Base-by-base conservation (phyloP, 768 basidiomycete species). In the Phylloporus sp. region DNA sequence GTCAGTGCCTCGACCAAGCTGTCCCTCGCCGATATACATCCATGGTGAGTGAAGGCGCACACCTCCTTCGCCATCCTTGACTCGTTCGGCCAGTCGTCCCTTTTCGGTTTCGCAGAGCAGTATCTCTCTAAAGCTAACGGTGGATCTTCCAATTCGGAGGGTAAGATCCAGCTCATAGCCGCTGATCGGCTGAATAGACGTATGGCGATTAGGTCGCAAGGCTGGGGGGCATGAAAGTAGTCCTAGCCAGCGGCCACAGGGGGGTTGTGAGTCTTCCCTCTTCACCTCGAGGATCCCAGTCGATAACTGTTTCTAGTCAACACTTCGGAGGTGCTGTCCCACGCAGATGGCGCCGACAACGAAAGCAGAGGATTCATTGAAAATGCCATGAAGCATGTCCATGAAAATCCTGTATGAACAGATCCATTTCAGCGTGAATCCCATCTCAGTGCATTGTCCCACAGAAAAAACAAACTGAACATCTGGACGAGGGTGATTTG, bases 31-130 rank as follows among this genome's bases (percentile, higher is more conserved):
- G 40, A 46, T 49, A 48, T 42, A 28, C 42, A 15, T 42, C 24
- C 49, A 65, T 65, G 63, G 63, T 65, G 48, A 39, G 63, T 38
- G 21, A n/a, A 24, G 26, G 20, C 23, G 3, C 17, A 24, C 27
- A 0, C 10, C 4, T 11, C 3, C 22, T 17, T 24, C 10, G 10
- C 49, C 1, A 31, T n/a, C 1, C 13, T 32, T 50, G 24, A 53
- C n/a, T 26, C 24, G 22, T 22, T 8, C 22, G n/a, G n/a, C 44
- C 28, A 85, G 87, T 85, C 87, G 50, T 73, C 63, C 48, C 76
- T 90, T 57, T 74, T 86, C 29, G 79, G 78, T 48, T 63, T 90
- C 55, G 89, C 86, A 9, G 83, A 88, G 66, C 64, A 89, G 65
- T 79, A 80, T 52, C 64, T 76, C 55, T 64, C 77, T 31, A 71